Conservation (phyloP, 164 flowering plant genomes). For the Nelumbo lutea region DNA sequence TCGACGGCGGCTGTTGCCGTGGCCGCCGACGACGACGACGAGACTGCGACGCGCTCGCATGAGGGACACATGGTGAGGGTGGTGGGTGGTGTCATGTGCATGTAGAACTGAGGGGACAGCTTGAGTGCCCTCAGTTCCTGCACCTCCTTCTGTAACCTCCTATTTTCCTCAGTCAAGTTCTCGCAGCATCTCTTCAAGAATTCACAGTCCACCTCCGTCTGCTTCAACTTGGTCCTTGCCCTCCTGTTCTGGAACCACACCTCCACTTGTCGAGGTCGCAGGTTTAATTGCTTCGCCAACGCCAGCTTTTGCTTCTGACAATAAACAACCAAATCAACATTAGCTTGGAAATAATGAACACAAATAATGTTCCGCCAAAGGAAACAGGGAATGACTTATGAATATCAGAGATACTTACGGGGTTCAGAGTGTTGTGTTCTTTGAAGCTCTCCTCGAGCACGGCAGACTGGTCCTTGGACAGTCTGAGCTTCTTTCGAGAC, state of each 20-base stretch:
- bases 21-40: conserved; percentile 6
- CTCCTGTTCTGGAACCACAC: conserved; percentile 28
- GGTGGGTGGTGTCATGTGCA: conserved; percentile 42
- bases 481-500: conserved; percentile 23
- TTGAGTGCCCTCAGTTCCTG: conserved; percentile 39
- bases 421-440: conserved; percentile 31
- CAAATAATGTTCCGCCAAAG: neutral
- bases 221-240: conserved; percentile 40
- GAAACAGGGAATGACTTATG: neutral
- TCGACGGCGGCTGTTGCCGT: neutral
- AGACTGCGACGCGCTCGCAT: conserved; percentile 31
- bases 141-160: conserved; percentile 38
- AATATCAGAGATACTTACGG: conserved; percentile 12
- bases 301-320: conserved; percentile 22
- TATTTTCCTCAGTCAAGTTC: conserved; percentile 37
- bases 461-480: conserved; percentile 30
- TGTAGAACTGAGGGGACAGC: conserved; percentile 36
- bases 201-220: conserved; percentile 44
- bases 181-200: conserved; percentile 37
- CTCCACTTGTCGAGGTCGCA: conserved; percentile 27
- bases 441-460: conserved; percentile 30
- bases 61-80: conserved; percentile 47
- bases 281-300: conserved; percentile 25
- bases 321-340: neutral
- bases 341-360: neutral